These are phyloP conservation scores for Ogataea pilisensis DNA, from an alignment of 805 yeast genomes.

Conservation along the genomic window DNA sequence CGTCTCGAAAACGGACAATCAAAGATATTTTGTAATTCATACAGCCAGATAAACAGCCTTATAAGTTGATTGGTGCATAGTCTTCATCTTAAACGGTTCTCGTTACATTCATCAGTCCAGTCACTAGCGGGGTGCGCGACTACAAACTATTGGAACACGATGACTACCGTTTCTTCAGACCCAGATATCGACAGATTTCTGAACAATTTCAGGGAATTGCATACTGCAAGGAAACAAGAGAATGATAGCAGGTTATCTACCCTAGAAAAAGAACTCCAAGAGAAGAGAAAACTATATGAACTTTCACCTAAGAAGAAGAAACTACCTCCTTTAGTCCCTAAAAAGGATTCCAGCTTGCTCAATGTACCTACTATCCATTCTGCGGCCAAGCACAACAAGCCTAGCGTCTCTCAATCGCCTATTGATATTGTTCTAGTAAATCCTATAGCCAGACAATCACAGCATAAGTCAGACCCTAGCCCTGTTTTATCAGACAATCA, in stretches of 20 bases:
- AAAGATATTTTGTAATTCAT: too few species aligned
- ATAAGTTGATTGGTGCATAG: too few species aligned
- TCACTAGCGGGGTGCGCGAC: too few species aligned
- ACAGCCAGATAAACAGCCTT: too few species aligned
- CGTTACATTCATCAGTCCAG: too few species aligned
- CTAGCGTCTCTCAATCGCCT: background rate
- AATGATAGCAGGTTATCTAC: conserved; percentile 13
- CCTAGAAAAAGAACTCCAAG: conserved; percentile 20
- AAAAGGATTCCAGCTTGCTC: conserved; percentile 15
- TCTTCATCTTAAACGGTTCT: too few species aligned
- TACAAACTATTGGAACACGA: too few species aligned
- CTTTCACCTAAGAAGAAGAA: conserved; percentile 22
- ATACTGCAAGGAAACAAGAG: conserved; percentile 16
- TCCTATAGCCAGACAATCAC: conserved; percentile 15
- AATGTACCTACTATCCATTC: too few species aligned
- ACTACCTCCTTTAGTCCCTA: conserved; percentile 26
- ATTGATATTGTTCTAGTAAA: conserved; percentile 11
- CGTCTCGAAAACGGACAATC: too few species aligned
- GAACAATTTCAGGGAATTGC: conserved; percentile 19
- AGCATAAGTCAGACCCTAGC: background rate
- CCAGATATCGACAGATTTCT: conserved; percentile 26
- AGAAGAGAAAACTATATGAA: conserved; percentile 17
- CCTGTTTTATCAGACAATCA: conserved; percentile 1
- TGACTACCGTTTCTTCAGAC: conserved; percentile 10
- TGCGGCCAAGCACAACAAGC: background rate